phyloP scores from a whole-genome alignment of 306 rosid species.

The Sphenostylis stenocarpa region DNA sequence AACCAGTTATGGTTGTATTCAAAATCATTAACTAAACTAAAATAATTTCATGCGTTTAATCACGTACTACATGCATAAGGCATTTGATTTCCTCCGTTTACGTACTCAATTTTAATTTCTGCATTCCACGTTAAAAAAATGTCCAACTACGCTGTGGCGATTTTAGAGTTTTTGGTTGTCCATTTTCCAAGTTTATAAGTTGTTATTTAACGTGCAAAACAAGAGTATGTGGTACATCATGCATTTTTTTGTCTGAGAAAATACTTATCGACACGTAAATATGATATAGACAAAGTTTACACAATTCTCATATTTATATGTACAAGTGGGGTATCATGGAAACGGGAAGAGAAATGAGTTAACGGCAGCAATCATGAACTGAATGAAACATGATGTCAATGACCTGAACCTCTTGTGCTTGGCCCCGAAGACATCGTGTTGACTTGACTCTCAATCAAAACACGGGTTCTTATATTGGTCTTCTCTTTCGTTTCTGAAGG shows the following conservation, averaged over 20 bases:
- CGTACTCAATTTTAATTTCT: background rate
- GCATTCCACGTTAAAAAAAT: background rate
- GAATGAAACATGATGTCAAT: constrained; percentile 38
- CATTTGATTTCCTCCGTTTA: background rate
- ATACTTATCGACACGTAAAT: constrained; percentile 8
- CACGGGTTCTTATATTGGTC: constrained; percentile 15
- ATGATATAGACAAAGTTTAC: constrained; percentile 37
- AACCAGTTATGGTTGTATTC: no score
- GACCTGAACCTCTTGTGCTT: constrained; percentile 82
- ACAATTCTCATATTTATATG: constrained; percentile 16
- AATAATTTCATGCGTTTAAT: no score
- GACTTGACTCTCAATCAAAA: constrained; percentile 33
- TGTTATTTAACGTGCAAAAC: background rate
- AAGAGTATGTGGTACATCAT: background rate
- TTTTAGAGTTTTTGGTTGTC: background rate
- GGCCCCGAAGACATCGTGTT: constrained; percentile 80
- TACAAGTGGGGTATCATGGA: constrained; percentile 31
- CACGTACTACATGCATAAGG: background rate
- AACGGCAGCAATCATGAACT: background rate
- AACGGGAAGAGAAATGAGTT: background rate
- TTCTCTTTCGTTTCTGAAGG: constrained; percentile 19
- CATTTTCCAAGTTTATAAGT: background rate
- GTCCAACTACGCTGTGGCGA: background rate
- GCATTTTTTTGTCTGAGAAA: constrained; percentile 5
- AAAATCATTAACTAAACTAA: no score